A percentile compares a stretch with the other conserved stretches of the same genome.
Evolutionary conservation across 192 early-diverging fungal species (phyloP).

Genomic region (Mortierella antarctica): DNA sequence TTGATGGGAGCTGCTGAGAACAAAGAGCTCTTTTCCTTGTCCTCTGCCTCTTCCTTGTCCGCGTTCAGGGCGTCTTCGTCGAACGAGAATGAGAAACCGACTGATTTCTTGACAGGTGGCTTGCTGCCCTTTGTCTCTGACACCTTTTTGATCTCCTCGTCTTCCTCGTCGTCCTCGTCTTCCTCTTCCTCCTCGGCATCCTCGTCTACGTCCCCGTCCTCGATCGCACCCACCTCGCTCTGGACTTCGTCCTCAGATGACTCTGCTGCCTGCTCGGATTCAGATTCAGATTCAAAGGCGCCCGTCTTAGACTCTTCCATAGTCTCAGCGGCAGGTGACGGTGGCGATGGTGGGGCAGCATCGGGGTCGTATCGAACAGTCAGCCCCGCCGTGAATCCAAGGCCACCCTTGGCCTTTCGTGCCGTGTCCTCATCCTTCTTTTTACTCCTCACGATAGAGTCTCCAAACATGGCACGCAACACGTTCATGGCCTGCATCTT

Average conservation of each 20-base stretch:
- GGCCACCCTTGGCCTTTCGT: slow-evolving; percentile 38
- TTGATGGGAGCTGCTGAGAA: slow-evolving; percentile 1
- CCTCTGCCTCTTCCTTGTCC: slow-evolving; percentile 3
- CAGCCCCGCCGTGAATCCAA: slow-evolving; percentile 40
- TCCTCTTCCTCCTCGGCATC: background rate
- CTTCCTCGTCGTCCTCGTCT: background rate
- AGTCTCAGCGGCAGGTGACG: background rate
- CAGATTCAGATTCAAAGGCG: slow-evolving; percentile 22
- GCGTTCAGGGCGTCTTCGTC: slow-evolving; percentile 25
- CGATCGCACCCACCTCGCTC: background rate
- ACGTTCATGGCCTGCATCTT: slow-evolving; percentile 62
- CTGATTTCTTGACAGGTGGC: slow-evolving; percentile 34
- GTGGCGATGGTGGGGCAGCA: slow-evolving; percentile 45
- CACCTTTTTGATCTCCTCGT: background rate
- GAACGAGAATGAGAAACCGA: slow-evolving; percentile 45
- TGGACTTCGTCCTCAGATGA: background rate
- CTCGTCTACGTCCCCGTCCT: background rate
- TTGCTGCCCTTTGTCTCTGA: background rate
- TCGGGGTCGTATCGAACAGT: slow-evolving; percentile 64
- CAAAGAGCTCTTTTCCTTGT: background rate
- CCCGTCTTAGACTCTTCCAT: background rate
- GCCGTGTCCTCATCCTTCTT: slow-evolving; percentile 51
- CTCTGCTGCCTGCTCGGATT: background rate
- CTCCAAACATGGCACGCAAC: slow-evolving; percentile 63
- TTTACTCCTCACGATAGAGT: slow-evolving; percentile 42